Percentiles rank a stretch among this genome's conserved stretches.
Evolutionary conservation across 257 asterid genomes (phyloP).

Genomic region (Solanum neorickii): DNA sequence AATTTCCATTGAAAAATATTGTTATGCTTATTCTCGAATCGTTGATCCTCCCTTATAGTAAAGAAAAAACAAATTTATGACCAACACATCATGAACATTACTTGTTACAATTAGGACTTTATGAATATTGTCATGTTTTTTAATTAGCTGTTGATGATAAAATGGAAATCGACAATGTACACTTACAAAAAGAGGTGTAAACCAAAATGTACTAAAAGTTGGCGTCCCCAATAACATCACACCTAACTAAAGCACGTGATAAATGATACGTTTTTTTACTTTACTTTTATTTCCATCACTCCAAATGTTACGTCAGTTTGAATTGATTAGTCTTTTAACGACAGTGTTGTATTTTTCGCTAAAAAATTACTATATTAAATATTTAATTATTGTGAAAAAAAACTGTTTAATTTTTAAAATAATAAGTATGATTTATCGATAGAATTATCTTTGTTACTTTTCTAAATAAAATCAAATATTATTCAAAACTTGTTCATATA

Average conservation of each 20-base stretch:
- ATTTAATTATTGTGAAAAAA: too few relatives aligned
- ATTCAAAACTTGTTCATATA: background rate
- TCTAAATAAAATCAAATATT: too few relatives aligned
- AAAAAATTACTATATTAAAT: too few relatives aligned
- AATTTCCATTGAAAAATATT: constrained; percentile 38
- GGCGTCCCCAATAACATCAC: background rate
- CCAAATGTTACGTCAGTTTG: background rate
- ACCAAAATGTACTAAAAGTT: background rate
- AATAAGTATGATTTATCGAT: too few relatives aligned
- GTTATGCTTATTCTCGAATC: constrained; percentile 4
- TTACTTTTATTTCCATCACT: background rate
- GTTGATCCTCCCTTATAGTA: background rate
- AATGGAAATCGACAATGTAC: background rate
- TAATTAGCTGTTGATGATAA: too few relatives aligned
- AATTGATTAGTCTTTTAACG: background rate
- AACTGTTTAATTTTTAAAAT: too few relatives aligned
- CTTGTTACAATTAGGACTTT: too few relatives aligned
- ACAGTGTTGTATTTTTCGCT: background rate
- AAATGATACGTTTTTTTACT: background rate
- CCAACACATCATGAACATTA: background rate
- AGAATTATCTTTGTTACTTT: too few relatives aligned
- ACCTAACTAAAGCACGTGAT: background rate
- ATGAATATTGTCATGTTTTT: too few relatives aligned
- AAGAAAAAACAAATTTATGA: background rate
- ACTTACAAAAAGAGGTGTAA: background rate